Percentiles rank a stretch among this genome's conserved stretches.
Evolutionary conservation across 1,284 basidiomycete genomes (phyloP).

Genomic region (Fistulina hepatica): DNA sequence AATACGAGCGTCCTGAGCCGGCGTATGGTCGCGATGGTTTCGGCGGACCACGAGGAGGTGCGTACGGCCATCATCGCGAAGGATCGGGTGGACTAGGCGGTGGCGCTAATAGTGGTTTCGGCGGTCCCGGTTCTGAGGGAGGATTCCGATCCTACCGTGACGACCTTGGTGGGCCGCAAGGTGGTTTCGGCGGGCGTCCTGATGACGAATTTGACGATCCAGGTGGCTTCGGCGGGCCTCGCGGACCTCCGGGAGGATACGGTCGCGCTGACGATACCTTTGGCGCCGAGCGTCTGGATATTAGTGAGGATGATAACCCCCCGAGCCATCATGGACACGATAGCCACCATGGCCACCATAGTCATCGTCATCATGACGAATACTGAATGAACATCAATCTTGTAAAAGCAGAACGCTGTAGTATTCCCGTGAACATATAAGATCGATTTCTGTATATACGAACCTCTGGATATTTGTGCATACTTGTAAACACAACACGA

Average conservation of each 20-base stretch:
- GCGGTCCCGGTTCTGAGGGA: constrained; percentile 6
- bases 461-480: too few relatives aligned
- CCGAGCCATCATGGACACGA: constrained; percentile 7
- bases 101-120: constrained; percentile 9
- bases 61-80: constrained; percentile 3
- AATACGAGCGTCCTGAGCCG: constrained; percentile 1
- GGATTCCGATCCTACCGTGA: constrained; percentile 10
- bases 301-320: constrained; percentile 20
- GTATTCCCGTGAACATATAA: too few relatives aligned
- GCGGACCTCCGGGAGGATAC: constrained; percentile 5
- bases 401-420: too few relatives aligned
- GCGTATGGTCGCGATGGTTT: constrained; percentile 7
- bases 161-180: constrained; percentile 10
- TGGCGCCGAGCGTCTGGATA: constrained; percentile 35
- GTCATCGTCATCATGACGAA: constrained; percentile 12
- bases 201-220: constrained; percentile 7
- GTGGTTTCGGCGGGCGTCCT: constrained; percentile 17
- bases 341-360: constrained; percentile 13
- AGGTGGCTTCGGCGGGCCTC: constrained; percentile 6
- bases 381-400: too few relatives aligned
- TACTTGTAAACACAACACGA: too few relatives aligned
- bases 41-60: constrained; percentile 8
- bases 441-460: too few relatives aligned
- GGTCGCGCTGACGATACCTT: constrained; percentile 31
- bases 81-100: constrained; percentile 5